Percentiles rank a stretch among this genome's conserved stretches.
These are phyloP conservation scores for Truncatella angustata DNA, from an alignment of 2,329 filamentous ascomycete species.

Conservation along the genomic window DNA sequence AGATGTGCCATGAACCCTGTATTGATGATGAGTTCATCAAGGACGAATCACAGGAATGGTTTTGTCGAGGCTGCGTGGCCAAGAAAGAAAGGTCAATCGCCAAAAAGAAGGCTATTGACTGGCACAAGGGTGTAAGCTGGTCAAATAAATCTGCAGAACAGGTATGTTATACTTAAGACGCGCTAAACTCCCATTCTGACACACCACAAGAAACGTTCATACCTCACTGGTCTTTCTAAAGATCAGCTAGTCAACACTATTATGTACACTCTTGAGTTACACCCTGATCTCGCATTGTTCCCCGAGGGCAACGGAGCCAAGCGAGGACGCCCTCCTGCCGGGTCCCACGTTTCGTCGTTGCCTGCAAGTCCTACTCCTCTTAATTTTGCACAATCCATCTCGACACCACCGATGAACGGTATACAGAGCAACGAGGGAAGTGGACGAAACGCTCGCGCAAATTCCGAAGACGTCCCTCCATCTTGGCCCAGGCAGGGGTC, in stretches of 20 bases:
- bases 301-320: conserved; percentile 32
- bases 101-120: conserved; percentile 35
- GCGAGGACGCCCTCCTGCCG: conserved; percentile 12
- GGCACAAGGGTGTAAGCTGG: conserved; percentile 37
- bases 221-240: conserved; percentile 61
- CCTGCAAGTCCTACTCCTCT: conserved; percentile 18
- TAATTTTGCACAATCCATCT: conserved; percentile 28
- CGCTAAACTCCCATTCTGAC: conserved; percentile 8
- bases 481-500: conserved; percentile 29
- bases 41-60: conserved; percentile 68
- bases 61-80: conserved; percentile 60
- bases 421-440: conserved; percentile 4
- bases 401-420: conserved; percentile 14
- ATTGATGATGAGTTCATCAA: conserved; percentile 69
- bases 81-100: conserved; percentile 44
- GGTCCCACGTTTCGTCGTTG: conserved; percentile 18
- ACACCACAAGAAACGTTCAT: conserved; percentile 54
- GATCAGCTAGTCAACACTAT: conserved; percentile 63
- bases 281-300: conserved; percentile 68
- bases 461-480: conserved; percentile 25
- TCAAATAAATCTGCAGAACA: conserved; percentile 35
- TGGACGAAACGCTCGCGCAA: conserved; percentile 19
- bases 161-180: conserved; percentile 23
- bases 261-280: conserved; percentile 56
- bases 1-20: conserved; percentile 74